These are phyloP conservation scores for Barbatosphaeria neglecta DNA, from an alignment of 495 filamentous ascomycete genomes.

Conservation along the genomic window DNA sequence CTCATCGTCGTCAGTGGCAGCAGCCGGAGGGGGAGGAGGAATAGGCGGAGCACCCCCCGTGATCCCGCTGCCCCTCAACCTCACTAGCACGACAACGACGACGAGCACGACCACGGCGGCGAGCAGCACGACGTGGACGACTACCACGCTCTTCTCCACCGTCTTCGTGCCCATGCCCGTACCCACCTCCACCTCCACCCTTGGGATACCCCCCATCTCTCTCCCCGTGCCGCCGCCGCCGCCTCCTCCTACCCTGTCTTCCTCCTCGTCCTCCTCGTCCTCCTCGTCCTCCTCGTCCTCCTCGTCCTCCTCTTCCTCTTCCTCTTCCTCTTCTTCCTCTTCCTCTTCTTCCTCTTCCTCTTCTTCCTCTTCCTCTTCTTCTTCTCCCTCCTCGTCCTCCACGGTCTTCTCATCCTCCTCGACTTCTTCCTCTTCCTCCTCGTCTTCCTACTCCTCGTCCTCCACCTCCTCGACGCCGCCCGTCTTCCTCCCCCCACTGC, in stretches of 20 bases:
- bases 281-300: not conserved
- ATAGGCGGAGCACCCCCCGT: too few species aligned
- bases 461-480: slow-evolving; percentile 41
- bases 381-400: slow-evolving; percentile 33
- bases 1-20: not conserved
- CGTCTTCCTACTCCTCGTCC: slow-evolving; percentile 22
- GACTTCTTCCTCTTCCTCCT: slow-evolving; percentile 7
- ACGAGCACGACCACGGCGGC: not conserved
- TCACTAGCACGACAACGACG: not conserved
- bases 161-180: too few species aligned
- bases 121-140: too few species aligned
- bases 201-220: too few species aligned
- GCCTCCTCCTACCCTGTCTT: not conserved
- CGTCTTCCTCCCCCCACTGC: slow-evolving; percentile 57
- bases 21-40: not conserved
- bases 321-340: not conserved
- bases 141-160: too few species aligned
- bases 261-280: not conserved
- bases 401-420: not conserved
- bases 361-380: slow-evolving; percentile 13
- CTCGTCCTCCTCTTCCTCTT: not conserved
- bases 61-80: too few species aligned
- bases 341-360: not conserved
- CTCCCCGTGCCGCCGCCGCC: too few species aligned
- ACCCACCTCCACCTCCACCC: too few species aligned